phyloP scores from a whole-genome alignment of 177 flowering plant species.

The Vitis hybrid region DNA sequence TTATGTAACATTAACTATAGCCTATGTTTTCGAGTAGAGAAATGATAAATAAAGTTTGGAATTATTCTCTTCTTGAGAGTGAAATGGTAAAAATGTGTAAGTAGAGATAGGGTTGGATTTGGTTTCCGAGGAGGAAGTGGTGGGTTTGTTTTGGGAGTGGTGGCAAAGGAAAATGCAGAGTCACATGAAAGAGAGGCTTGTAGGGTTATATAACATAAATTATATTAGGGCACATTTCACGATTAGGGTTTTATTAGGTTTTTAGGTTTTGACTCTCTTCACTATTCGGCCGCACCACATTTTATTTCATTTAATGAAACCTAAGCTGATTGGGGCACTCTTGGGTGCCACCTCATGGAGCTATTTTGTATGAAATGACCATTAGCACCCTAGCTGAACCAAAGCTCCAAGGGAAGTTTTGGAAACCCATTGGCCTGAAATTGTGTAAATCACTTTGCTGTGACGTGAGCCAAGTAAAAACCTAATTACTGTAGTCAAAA shows the following conservation, averaged over 20 bases:
- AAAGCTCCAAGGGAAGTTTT: neutral
- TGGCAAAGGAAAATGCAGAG: conserved; percentile 26
- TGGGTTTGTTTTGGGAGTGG: conserved; percentile 82
- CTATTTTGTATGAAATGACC: neutral
- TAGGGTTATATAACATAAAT: conserved; percentile 3
- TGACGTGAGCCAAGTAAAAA: neutral
- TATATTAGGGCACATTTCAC: conserved; percentile 40
- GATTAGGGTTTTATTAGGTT: conserved; percentile 43
- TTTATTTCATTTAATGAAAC: neutral
- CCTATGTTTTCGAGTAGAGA: too few species aligned
- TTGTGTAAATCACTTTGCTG: neutral
- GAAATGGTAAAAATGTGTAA: conserved; percentile 4
- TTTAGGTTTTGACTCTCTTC: conserved; percentile 30
- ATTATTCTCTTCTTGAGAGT: too few species aligned
- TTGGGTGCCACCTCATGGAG: neutral
- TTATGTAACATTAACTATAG: too few species aligned
- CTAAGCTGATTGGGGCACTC: neutral
- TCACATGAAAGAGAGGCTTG: conserved; percentile 29
- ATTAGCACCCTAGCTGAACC: neutral
- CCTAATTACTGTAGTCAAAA: conserved; percentile 16
- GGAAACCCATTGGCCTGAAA: neutral
- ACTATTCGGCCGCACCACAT: conserved; percentile 17
- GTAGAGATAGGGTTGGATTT: conserved; percentile 15
- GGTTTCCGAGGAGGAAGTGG: conserved; percentile 60
- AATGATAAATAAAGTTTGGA: too few species aligned